Conservation (phyloP, 2,329 filamentous ascomycete species). For the Fusarium nematophilum region DNA sequence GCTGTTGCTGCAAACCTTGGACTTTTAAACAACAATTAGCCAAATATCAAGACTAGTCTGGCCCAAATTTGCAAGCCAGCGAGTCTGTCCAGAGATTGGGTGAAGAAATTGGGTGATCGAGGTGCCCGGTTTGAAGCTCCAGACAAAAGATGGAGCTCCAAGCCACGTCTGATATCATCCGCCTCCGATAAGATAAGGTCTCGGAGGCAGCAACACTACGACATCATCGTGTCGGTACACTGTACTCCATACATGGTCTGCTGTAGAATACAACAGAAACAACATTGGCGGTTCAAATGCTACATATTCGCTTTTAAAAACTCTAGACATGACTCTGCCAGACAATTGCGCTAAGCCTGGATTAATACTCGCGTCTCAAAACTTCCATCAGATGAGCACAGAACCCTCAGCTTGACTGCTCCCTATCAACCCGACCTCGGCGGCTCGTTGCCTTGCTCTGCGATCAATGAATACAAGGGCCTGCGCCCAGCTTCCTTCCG, state of each 20-base stretch:
- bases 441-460: constrained; percentile 14
- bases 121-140: constrained; percentile 26
- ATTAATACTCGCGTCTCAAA: no score
- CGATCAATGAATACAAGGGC: constrained; percentile 31
- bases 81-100: not conserved
- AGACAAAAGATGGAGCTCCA: constrained; percentile 17
- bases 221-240: no score
- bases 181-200: constrained; percentile 42
- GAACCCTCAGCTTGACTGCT: not conserved
- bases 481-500: constrained; percentile 38
- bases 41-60: not conserved
- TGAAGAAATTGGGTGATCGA: not conserved
- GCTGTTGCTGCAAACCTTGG: not conserved
- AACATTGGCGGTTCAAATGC: no score
- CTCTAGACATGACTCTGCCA: no score
- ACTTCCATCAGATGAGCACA: not conserved
- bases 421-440: constrained; percentile 9
- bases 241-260: no score
- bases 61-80: not conserved
- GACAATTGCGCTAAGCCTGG: no score
- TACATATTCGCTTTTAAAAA: no score
- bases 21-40: not conserved
- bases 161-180: constrained; percentile 43
- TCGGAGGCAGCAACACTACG: constrained; percentile 39
- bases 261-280: no score